Conservation (phyloP, 1,139 yeast genomes). For the Kazachstania sp. region DNA sequence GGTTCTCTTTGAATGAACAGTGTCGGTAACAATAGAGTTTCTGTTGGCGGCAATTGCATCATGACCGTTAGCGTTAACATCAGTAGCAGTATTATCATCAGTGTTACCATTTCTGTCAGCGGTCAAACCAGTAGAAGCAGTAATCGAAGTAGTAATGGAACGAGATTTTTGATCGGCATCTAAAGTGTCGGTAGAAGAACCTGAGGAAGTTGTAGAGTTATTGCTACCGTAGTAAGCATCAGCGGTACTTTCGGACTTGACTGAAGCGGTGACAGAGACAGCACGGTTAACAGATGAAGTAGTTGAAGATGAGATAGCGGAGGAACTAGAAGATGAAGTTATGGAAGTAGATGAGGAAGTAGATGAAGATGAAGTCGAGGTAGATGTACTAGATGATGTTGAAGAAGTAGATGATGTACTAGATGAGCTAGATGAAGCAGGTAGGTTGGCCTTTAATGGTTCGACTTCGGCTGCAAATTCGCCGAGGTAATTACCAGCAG, state of each 20-base stretch:
- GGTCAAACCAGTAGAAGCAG: not conserved
- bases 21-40: not conserved
- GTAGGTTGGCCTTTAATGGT: constrained; percentile 8
- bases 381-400: not conserved
- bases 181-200: not conserved
- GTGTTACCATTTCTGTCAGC: not conserved
- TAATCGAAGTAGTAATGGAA: not conserved
- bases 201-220: not conserved
- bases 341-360: not conserved
- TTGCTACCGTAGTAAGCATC: not conserved
- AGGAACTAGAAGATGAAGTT: not conserved
- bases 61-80: not conserved
- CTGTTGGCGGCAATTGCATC: not conserved
- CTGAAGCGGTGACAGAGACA: not conserved
- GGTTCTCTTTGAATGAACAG: not conserved
- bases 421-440: not conserved
- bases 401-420: not conserved
- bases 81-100: not conserved
- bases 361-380: not conserved
- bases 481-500: constrained; percentile 52
- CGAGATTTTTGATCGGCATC: not conserved
- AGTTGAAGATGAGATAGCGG: not conserved
- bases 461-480: constrained; percentile 30
- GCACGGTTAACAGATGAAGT: too few species aligned
- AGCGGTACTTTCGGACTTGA: not conserved